Base-by-base conservation (phyloP, 352 stramenopile species). In the Globisporangium echinulatum region DNA sequence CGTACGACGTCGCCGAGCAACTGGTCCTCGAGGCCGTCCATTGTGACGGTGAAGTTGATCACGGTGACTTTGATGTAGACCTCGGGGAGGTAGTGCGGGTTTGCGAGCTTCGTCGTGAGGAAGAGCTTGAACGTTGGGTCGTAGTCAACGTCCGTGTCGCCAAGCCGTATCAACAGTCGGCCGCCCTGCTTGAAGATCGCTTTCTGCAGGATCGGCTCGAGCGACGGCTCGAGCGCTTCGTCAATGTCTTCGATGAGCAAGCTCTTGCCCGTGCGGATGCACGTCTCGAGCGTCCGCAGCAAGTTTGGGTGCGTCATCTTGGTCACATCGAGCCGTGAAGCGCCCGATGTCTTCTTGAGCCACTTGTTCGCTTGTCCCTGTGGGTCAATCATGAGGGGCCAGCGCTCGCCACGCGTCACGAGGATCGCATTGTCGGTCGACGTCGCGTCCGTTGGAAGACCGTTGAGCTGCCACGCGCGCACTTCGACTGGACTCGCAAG, bases 61-160 rank as follows among this genome's bases (percentile, higher is more conserved):
- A 98, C 79, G 3, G 92, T 98, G 47, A 98, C 92, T 67, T 98
- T 98, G 67, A 98, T 98, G 76, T 95, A 98, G 5, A 98, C 85
- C 39, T 98, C 93, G 0, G 93, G 93, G 7, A 98, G 68, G 61
- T 98, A 98, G 69, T 98, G 92, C 7, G 92, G 92, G 59, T 98
- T 98, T 6, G 92, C 80, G 17, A 97, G 71, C 64, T 98, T 98
- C 0, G 92, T 98, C 0, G 93, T 97, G 46, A 98, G 72, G 59
- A 92, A 97, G 13, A 98, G 68, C 61, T 93, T 90, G 69, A 98
- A 98, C 0, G 77, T 75, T 7, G 85, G 80, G 44, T 97, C 87
- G 63, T 98, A 98, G 65, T 98, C 92, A 3, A 98, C 85, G 61
- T 97, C 91, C 7, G 84, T 92, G 67, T 98, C 92, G 0, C 92